Evolutionary conservation across 805 yeast species (phyloP).

Genomic region (Metschnikowia shivogae): DNA sequence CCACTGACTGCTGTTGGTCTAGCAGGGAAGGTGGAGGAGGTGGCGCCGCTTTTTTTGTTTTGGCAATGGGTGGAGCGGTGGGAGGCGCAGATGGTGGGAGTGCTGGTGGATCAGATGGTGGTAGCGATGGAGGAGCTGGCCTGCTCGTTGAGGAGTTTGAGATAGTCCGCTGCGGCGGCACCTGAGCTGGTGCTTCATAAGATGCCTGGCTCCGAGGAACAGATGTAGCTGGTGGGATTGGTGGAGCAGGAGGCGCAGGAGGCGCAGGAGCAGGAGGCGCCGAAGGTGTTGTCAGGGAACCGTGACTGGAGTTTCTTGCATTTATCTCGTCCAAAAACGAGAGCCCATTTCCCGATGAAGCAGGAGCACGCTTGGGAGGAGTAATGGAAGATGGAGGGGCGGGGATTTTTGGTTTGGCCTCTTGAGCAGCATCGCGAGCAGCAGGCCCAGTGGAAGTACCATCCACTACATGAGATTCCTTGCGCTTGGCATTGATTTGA

Average conservation of each 20-base stretch:
- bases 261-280: slow-evolving; percentile 17
- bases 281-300: slow-evolving; percentile 15
- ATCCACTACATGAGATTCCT: slow-evolving; percentile 43
- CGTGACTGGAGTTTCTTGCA: slow-evolving; percentile 5
- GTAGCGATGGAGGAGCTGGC: slow-evolving; percentile 7
- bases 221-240: slow-evolving; percentile 14
- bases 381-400: slow-evolving; percentile 38
- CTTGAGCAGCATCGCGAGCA: slow-evolving; percentile 1
- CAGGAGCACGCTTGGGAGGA: slow-evolving; percentile 36
- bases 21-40: slow-evolving; percentile 26
- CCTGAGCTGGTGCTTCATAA: not conserved
- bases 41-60: slow-evolving; percentile 26
- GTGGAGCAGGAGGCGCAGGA: slow-evolving; percentile 18
- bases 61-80: slow-evolving; percentile 2
- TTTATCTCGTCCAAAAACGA: slow-evolving; percentile 10
- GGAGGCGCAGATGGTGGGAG: slow-evolving; percentile 17
- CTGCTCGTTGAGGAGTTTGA: not conserved
- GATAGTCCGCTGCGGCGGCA: not conserved
- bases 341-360: slow-evolving; percentile 16
- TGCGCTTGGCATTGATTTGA: slow-evolving; percentile 47
- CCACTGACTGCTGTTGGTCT: slow-evolving; percentile 43
- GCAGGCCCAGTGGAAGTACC: slow-evolving; percentile 19
- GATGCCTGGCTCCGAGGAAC: not conserved
- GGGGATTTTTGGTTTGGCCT: slow-evolving; percentile 7
- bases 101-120: slow-evolving; percentile 8